Percentiles rank a stretch among this genome's conserved stretches.
phyloP scores from a whole-genome alignment of 805 yeast genomes.

The Saccharomycopsis sp. region DNA sequence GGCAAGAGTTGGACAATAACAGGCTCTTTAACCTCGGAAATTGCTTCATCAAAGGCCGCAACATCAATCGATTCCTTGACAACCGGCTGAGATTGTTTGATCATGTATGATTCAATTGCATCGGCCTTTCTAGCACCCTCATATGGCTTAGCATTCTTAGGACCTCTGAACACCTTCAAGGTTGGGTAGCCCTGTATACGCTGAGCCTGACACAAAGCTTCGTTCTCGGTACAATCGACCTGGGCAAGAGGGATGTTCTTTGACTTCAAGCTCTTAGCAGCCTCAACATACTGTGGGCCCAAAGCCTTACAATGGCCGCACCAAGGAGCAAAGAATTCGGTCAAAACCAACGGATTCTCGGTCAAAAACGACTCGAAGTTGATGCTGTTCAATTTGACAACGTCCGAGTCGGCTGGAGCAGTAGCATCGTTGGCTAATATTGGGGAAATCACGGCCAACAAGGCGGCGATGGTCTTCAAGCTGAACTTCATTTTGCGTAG shows the following conservation, averaged over 20 bases:
- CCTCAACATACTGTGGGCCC: constrained; percentile 73
- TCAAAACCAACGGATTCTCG: constrained; percentile 70
- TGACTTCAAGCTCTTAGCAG: constrained; percentile 57
- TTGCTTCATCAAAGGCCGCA: constrained; percentile 43
- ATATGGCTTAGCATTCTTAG: constrained; percentile 43
- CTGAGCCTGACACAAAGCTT: constrained; percentile 58
- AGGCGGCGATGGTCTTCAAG: constrained; percentile 33
- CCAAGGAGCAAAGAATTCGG: constrained; percentile 95
- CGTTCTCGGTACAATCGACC: constrained; percentile 77
- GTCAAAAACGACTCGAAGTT: constrained; percentile 60
- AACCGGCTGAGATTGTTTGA: constrained; percentile 75
- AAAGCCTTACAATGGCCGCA: constrained; percentile 92
- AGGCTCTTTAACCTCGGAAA: constrained; percentile 36
- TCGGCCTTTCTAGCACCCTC: constrained; percentile 79
- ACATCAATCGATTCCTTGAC: constrained; percentile 45
- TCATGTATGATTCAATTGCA: constrained; percentile 72
- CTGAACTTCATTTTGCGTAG: constrained; percentile 33
- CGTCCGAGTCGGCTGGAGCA: constrained; percentile 82
- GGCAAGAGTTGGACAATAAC: constrained; percentile 50
- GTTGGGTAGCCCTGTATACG: constrained; percentile 83
- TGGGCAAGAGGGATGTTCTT: constrained; percentile 71
- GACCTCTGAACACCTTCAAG: constrained; percentile 64
- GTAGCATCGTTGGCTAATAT: constrained; percentile 46
- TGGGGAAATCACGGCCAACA: constrained; percentile 33
- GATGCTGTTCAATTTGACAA: constrained; percentile 65